Evolutionary conservation across 1,284 basidiomycete genomes (phyloP), one percentile per base, ranked within the genome.

Genomic region (Laetiporus sulphureus): DNA sequence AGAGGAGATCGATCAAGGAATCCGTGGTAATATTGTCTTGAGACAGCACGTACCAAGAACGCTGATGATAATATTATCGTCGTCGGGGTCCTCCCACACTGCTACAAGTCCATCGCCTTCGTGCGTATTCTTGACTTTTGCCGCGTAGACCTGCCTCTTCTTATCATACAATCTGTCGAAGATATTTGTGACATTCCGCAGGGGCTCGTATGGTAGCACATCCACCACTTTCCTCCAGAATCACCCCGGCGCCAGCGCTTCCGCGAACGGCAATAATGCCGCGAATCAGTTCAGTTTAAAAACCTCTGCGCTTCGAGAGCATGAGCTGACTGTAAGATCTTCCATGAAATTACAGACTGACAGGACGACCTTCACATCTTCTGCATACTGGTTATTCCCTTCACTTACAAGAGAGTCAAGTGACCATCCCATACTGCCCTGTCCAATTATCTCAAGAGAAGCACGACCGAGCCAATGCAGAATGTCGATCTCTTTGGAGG

Each of bases 401-500:
- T 53, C 46, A 15, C 54, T 47, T 12, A 47, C 45, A n/a, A 69
- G 51, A 2, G 59, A 23, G 44, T 66, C 62, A 40, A 72, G 70
- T 1, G 63, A 62, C 46, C 68, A 62, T 13, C 69, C 65, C 2
- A 67, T 46, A 2, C 61, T 62, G 32, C 47, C 60, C 46, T 59
- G 57, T 6, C 59, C 59, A 18, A 62, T 50, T 2, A 58, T 45
- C 36, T 62, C 58, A 15, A 61, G 42, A 12, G 66, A 62, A 4
- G 56, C 53, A 12, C 60, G 56, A 2, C 58, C 52, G 53, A 64
- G 58, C 65, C 65, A 69, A 8, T 57, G 44, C 7, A 63, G 48
- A 10, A 69, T 45, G 41, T 70, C 62, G 18, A 68, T 49, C 42
- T 67, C 57, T n/a, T n/a, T n/a, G n/a, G n/a, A n/a, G 12, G 50